Base-by-base conservation (phyloP, 345 rosid species). In the Eutrema yunnanense region DNA sequence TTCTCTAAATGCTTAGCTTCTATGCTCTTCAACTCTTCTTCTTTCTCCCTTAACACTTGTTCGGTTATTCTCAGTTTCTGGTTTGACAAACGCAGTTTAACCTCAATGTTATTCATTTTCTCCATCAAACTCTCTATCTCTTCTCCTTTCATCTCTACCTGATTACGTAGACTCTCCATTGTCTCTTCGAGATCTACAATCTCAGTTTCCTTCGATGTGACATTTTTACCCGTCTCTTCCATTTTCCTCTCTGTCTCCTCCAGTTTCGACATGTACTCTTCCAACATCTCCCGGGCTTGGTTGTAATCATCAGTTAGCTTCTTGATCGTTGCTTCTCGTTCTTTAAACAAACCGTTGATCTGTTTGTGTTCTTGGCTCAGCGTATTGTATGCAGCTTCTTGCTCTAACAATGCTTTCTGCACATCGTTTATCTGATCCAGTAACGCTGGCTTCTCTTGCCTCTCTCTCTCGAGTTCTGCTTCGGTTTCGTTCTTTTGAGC, bases 41-140 rank as follows among this genome's bases (percentile, higher is more conserved):
- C 99, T 67, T 73, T 88, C 86, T 92, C 96, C 1, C 79, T 62
- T 13, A 95, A 84, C 41, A 86, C 80, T 66, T 95, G 98, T 14
- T 95, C 97, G 1, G 96, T 88, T 73, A 92, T 81, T 41, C 99
- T 88, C 42, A 88, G 92, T 79, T 95, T 92, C 87, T 95, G 98
- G 85, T 87, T 95, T 9, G 98, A 92, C 65, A 95, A 71, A 33
- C 97, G 88, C 58, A 92, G 97, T 79, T 84, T 86, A 7, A 95
- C 90, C 82, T 92, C 97, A 6, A 89, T 83, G n/a, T 67, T 72
- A 34, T 80, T 81, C 54, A 80, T 84, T 6, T 88, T 87, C 34
- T 89, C 92, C 6, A 81, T 64, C 71, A 80, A 29, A 32, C 85
- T 63, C 79, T 61, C 75, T 0, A 87, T 71, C 67, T 95, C 99